Base-by-base conservation (phyloP, 148 eudicot species). In the Camellia lanceoleosa region DNA sequence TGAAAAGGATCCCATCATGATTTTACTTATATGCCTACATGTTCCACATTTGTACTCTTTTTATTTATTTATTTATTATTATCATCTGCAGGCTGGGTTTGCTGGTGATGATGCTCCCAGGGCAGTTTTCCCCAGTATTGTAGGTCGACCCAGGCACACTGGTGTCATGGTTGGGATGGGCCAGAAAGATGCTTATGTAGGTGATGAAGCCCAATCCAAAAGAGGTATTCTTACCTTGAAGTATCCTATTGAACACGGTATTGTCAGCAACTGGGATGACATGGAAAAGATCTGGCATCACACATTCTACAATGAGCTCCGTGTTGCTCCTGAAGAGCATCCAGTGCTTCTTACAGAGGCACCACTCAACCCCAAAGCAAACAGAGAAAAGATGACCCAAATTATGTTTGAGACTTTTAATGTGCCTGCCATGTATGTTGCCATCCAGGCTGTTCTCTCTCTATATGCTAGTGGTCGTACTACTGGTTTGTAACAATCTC, bases 121-220 rank as follows among this genome's bases (percentile, higher is more conserved):
- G 72, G 82, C 82, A 51, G 82, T 80, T 52, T 80, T 80, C 16
- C 82, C 82, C 1, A 80, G 82, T 55, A 80, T 80, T 42, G 82
- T 80, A 52, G 82, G 82, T 52, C 61, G 82, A n/a, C 82, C 82
- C 18, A 61, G 82, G 69, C 82, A 80, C 46, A 80, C 82, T 54
- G 82, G 82, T 64, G 82, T 80, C 8, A 80, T 80, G 82, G 82
- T 80, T 65, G 82, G 82, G 46, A 80, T 80, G 82, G 82, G 82
- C 20, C 82, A 80, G 64, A 80, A 80, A 13, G 82, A 80, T 80
- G 82, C 82, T n/a, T 80, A 80, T 73, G 82, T 80, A 10, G 82
- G 82, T 73, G 82, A 80, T 44, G 82, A 80, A 73, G 82, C 82
- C 16, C 82, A 80, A 19, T 80, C 82, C 43, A 80, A 80, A 52